Conservation (phyloP, 768 basidiomycete genomes). For the Lactifluus volemus region DNA sequence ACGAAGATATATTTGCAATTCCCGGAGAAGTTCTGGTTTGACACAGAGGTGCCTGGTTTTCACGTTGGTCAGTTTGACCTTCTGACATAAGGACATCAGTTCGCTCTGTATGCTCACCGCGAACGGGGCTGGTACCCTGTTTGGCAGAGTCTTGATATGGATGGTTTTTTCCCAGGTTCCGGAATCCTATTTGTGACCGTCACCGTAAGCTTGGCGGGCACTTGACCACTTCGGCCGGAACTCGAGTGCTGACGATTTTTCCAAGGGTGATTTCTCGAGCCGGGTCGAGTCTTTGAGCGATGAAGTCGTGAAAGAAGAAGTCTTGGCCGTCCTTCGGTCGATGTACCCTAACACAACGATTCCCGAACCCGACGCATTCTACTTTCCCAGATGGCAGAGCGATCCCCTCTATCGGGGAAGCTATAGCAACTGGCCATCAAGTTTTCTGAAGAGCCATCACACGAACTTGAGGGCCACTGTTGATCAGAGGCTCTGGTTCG, state of each 20-base stretch:
- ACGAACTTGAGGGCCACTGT: slow-evolving; percentile 50
- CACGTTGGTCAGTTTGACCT: background rate
- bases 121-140: slow-evolving; percentile 56
- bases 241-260: background rate
- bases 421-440: slow-evolving; percentile 64
- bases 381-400: slow-evolving; percentile 44
- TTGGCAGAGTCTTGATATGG: slow-evolving; percentile 57
- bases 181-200: slow-evolving; percentile 48
- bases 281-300: slow-evolving; percentile 48
- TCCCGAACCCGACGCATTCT: slow-evolving; percentile 48
- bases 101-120: slow-evolving; percentile 48
- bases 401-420: slow-evolving; percentile 49
- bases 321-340: slow-evolving; percentile 43
- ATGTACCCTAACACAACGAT: slow-evolving; percentile 53
- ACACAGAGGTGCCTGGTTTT: slow-evolving; percentile 30
- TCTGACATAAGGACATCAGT: slow-evolving; percentile 26
- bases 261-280: slow-evolving; percentile 50
- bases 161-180: slow-evolving; percentile 50
- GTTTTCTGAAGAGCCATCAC: slow-evolving; percentile 46
- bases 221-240: background rate
- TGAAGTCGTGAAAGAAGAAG: slow-evolving; percentile 40
- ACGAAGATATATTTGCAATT: slow-evolving; percentile 66
- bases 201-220: slow-evolving; percentile 27
- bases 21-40: slow-evolving; percentile 50
- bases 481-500: slow-evolving; percentile 44